Percentiles rank a stretch among this genome's conserved stretches.
These are phyloP conservation scores for Monosporozyma yasuniensis DNA, from an alignment of 805 yeast genomes.

Conservation along the genomic window DNA sequence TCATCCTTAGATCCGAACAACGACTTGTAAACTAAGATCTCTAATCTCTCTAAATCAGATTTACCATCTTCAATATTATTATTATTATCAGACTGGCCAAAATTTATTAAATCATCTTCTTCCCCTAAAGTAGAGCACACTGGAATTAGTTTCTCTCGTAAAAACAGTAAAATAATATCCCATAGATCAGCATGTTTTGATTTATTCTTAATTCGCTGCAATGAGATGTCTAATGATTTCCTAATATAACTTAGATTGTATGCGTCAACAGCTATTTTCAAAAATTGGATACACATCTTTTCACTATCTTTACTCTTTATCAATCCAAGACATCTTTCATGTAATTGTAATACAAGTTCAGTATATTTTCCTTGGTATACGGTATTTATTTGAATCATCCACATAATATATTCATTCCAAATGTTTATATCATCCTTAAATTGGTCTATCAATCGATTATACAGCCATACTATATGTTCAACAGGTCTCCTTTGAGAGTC, in stretches of 20 bases:
- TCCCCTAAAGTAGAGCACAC: conserved; percentile 2
- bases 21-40: conserved; percentile 5
- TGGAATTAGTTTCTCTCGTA: conserved; percentile 13
- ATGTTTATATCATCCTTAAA: conserved; percentile 11
- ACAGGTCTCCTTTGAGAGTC: conserved; percentile 7
- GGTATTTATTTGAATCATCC: conserved; percentile 7
- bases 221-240: conserved; percentile 22
- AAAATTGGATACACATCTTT: conserved; percentile 45
- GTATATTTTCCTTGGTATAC: neutral
- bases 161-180: conserved; percentile 17
- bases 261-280: conserved; percentile 38
- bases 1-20: conserved; percentile 4
- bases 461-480: conserved; percentile 19
- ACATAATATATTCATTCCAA: conserved; percentile 35
- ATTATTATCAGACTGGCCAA: neutral
- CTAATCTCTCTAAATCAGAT: conserved; percentile 10
- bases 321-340: conserved; percentile 30
- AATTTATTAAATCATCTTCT: neutral
- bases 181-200: conserved; percentile 20
- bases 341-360: neutral
- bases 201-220: conserved; percentile 8
- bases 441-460: conserved; percentile 32
- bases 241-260: conserved; percentile 27
- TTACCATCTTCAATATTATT: conserved; percentile 5
- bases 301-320: conserved; percentile 25